A percentile compares a stretch with the other conserved stretches of the same genome.
Evolutionary conservation across 106 monocot genomes (phyloP).

Genomic region (Agapanthus africanus): DNA sequence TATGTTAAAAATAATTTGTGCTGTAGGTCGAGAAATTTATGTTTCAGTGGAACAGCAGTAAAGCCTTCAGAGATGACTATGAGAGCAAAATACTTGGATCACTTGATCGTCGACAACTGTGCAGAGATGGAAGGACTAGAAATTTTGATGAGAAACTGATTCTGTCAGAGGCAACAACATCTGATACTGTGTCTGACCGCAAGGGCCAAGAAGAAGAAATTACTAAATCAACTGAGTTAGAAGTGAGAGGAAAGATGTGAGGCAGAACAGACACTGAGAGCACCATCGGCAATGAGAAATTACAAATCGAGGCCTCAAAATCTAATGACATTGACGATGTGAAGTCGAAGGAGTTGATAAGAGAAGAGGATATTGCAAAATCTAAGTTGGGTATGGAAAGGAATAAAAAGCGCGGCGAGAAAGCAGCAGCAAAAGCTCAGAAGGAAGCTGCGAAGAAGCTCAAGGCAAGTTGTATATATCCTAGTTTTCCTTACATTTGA

Average conservation of each 20-base stretch:
- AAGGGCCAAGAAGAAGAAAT: not conserved
- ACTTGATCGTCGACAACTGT: slow-evolving; percentile 48
- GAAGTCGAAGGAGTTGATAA: slow-evolving; percentile 67
- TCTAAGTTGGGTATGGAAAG: slow-evolving; percentile 66
- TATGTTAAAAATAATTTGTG: too few relatives aligned
- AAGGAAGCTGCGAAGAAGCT: slow-evolving; percentile 74
- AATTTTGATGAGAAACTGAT: slow-evolving; percentile 26
- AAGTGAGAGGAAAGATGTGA: slow-evolving; percentile 5
- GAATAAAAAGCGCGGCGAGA: slow-evolving; percentile 78
- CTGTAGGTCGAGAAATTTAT: slow-evolving; percentile 62
- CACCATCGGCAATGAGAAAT: not conserved
- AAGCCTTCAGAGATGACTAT: too few relatives aligned
- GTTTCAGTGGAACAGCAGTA: slow-evolving; percentile 33
- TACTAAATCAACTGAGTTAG: not conserved
- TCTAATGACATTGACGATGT: slow-evolving; percentile 29
- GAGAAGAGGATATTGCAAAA: slow-evolving; percentile 84
- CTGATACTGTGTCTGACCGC: not conserved
- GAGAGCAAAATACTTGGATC: slow-evolving; percentile 65
- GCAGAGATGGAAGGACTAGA: too few relatives aligned
- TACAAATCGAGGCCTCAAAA: slow-evolving; percentile 17
- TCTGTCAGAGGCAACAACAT: not conserved
- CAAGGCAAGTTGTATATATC: slow-evolving; percentile 41
- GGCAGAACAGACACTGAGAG: slow-evolving; percentile 7
- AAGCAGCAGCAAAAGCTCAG: slow-evolving; percentile 66
- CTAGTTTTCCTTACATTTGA: too few relatives aligned